Evolutionary conservation across 2,329 filamentous ascomycete species (phyloP), one percentile per base, ranked within the genome.

Genomic region (Sporothrix protearum): DNA sequence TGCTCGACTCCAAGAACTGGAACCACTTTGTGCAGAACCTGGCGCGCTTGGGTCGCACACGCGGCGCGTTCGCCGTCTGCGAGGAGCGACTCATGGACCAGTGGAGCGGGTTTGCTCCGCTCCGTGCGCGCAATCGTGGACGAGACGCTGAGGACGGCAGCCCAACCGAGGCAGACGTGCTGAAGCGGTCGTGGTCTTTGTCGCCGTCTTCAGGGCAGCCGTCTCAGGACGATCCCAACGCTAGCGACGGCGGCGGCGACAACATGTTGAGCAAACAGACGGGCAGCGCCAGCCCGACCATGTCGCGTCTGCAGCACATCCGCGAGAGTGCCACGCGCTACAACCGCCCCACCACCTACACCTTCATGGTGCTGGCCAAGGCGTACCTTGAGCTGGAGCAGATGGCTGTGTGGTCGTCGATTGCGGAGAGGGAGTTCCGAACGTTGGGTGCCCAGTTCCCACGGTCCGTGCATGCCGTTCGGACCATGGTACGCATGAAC

Each of bases 21-120:
- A 96, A 97, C 78, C 84, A 87, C 68, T 89, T 92, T 74, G 85
- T 97, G 71, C 88, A 91, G 76, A 80, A 85, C 68, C 87, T 97
- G 36, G 87, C 89, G 30, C 82, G 84, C 16, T 83, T 88, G 70
- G 85, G 86, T 61, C 84, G 86, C 61, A 85, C 86, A 76, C 81
- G 87, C 64, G 84, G 90, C 25, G 94, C 94, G 49, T 97, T 96
- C 80, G 78, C 82, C 28, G 81, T 90, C 68, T 95, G 92, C 78
- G 95, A 98, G 81, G 81, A 84, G 33, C 87, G 88, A 73, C 89
- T 98, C 71, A 96, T 97, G 87, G 85, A 87, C 0, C 84, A 87
- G 45, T 97, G 94, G 87, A 86, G 87, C 12, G 93, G 93, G 30
- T 97, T 94, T 92, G 74, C 77, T 36, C 71, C 74, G 2, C 78